Base-by-base conservation (phyloP, 2,329 filamentous ascomycete species). In the Phialemonium atrogriseum region DNA sequence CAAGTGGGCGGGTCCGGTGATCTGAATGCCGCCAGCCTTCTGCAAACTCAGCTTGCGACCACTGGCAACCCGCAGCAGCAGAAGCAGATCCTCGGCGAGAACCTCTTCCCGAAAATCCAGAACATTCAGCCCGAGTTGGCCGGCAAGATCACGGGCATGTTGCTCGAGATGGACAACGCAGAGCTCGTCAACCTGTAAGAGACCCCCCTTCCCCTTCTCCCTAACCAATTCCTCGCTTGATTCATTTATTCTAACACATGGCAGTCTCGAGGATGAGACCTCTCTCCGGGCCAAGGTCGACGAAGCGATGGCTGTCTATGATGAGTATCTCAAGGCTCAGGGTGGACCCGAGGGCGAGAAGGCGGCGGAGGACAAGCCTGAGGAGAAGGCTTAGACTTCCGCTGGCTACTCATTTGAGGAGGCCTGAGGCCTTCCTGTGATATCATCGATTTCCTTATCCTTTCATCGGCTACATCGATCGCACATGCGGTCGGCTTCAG, bases 141-240 rank as follows among this genome's bases (percentile, higher is more conserved):
- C 41, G 91, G 91, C 57, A 98, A 98, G 80, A 96, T 98, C 61
- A 98, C 91, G 40, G 91, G 91, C 66, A 98, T 98, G 91, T 82
- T 98, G 51, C 67, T 98, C 51, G 91, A 98, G 76, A 98, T 98
- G 91, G 91, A 96, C 52, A 96, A 96, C 65, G 59, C 72, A 36
- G 91, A 98, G 70, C 71, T 98, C 50, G 74, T 98, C 55, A 85
- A 84, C 65, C 76, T 98, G 85, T 94, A 81, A 84, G 88, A 84
- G 43, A 16, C 6, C 4, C 7, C 30, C 10, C 2, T 5, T n/a
- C n/a, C n/a, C n/a, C n/a, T n/a, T n/a, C n/a, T n/a, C n/a, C n/a
- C n/a, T n/a, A n/a, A n/a, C n/a, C n/a, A n/a, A n/a, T n/a, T n/a
- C n/a, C n/a, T n/a, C n/a, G n/a, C n/a, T 24, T 19, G 3, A 2